Percentiles rank a stretch among this genome's conserved stretches.
These are phyloP conservation scores for Serendipita sp. DNA, from an alignment of 768 basidiomycete genomes.

Conservation along the genomic window DNA sequence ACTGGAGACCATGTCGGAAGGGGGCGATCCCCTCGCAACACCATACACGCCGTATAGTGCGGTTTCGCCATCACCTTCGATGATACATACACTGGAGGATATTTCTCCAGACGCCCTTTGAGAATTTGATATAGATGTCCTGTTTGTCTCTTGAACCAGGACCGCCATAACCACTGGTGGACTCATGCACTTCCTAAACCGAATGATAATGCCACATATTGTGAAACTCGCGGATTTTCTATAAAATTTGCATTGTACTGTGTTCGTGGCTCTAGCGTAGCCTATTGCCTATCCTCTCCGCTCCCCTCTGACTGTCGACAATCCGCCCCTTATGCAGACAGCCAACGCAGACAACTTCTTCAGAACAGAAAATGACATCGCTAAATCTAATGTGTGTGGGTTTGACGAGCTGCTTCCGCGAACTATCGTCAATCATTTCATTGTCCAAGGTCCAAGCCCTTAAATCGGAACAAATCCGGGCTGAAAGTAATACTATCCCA, in stretches of 20 bases:
- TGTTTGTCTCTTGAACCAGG: not conserved
- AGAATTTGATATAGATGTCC: not conserved
- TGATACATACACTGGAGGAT: constrained; percentile 45
- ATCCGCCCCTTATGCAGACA: constrained; percentile 22
- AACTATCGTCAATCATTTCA: constrained; percentile 10
- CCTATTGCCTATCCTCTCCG: no score
- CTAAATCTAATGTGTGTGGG: constrained; percentile 37
- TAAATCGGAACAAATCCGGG: constrained; percentile 56
- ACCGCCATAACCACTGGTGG: not conserved
- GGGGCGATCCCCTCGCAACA: constrained; percentile 54
- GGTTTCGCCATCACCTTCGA: constrained; percentile 18
- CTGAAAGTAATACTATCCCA: constrained; percentile 63
- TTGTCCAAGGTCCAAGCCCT: constrained; percentile 42
- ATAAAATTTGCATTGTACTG: no score
- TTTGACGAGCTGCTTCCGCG: constrained; percentile 6
- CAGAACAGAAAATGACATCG: constrained; percentile 55
- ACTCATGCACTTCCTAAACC: not conserved
- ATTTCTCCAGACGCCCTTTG: constrained; percentile 58
- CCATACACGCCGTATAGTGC: constrained; percentile 39
- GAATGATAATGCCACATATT: not conserved
- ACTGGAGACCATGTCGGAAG: constrained; percentile 55
- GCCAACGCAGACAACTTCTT: constrained; percentile 39
- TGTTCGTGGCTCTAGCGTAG: no score
- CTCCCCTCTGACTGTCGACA: no score
- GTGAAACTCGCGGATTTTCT: no score